A percentile compares a stretch with the other conserved stretches of the same genome.
Conservation (phyloP, 2,329 filamentous ascomycete species). For the Aspergillus sp. region DNA sequence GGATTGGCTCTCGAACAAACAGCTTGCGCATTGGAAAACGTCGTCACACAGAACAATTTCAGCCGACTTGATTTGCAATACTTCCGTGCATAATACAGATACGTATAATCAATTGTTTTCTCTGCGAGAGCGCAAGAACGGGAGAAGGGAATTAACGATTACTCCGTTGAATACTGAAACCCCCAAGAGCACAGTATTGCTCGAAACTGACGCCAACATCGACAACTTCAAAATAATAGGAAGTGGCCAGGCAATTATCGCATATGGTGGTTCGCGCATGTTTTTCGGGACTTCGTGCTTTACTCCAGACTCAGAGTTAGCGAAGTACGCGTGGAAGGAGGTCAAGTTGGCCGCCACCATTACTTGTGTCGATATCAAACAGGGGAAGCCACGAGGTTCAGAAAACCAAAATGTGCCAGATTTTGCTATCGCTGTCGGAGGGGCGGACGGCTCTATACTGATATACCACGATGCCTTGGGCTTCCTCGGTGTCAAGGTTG, state of each 20-base stretch:
- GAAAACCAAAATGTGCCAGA: slow-evolving; percentile 30
- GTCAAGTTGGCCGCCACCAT: slow-evolving; percentile 60
- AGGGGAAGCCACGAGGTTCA: slow-evolving; percentile 4
- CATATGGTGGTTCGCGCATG: slow-evolving; percentile 47
- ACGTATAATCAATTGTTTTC: slow-evolving; percentile 39
- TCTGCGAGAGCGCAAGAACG: slow-evolving; percentile 36
- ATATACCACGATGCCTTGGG: slow-evolving; percentile 74
- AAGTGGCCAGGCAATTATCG: slow-evolving; percentile 37
- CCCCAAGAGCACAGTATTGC: slow-evolving; percentile 22
- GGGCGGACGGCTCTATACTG: slow-evolving; percentile 72
- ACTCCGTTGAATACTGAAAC: slow-evolving; percentile 22
- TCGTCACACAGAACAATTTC: slow-evolving; percentile 36
- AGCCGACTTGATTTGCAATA: slow-evolving; percentile 22
- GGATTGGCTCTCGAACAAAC: slow-evolving; percentile 56
- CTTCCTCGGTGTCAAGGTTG: slow-evolving; percentile 52
- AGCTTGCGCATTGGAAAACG: slow-evolving; percentile 46
- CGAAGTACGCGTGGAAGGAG: slow-evolving; percentile 55
- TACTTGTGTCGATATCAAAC: slow-evolving; percentile 57
- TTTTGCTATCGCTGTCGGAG: slow-evolving; percentile 77
- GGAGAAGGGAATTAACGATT: slow-evolving; percentile 37
- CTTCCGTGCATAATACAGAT: slow-evolving; percentile 15
- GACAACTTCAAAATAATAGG: slow-evolving; percentile 29
- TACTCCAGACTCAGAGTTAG: slow-evolving; percentile 36
- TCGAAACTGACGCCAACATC: slow-evolving; percentile 31
- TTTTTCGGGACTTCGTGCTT: slow-evolving; percentile 57